Conservation (phyloP, 495 filamentous ascomycete genomes). For the Lasiosphaeris hirsuta region DNA sequence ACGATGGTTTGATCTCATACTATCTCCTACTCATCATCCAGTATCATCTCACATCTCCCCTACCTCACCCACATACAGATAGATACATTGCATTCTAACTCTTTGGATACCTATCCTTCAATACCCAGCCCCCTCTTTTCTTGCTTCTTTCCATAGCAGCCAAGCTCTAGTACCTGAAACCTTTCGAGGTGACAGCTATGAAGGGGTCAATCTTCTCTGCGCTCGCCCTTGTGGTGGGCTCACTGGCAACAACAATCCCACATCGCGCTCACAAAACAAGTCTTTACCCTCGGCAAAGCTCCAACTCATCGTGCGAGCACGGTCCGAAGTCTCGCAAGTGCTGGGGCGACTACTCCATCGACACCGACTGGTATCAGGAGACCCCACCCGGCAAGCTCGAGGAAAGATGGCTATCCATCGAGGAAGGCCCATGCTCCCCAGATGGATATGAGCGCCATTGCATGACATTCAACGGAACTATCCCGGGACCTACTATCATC, state of each 20-base stretch:
- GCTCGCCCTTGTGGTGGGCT: background rate
- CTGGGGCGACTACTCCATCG: conserved; percentile 25
- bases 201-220: too few species aligned
- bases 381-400: conserved; percentile 14
- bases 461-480: conserved; percentile 54
- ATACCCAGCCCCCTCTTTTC: too few species aligned
- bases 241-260: conserved; percentile 1
- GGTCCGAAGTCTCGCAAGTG: conserved; percentile 15
- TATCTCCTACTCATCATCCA: too few species aligned
- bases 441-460: conserved; percentile 54
- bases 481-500: conserved; percentile 54
- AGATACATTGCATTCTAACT: too few species aligned
- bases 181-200: too few species aligned
- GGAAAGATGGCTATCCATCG: conserved; percentile 30
- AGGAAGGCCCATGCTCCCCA: conserved; percentile 36
- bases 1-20: too few species aligned
- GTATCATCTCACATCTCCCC: too few species aligned
- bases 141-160: too few species aligned
- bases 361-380: conserved; percentile 29
- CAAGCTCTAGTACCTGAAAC: too few species aligned
- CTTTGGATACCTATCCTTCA: too few species aligned
- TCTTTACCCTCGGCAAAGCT: background rate
- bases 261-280: background rate
- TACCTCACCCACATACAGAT: too few species aligned
- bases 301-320: conserved; percentile 11